Base-by-base conservation (phyloP, 139 green algal species). In the Chlamydomonas sphaeroides region DNA sequence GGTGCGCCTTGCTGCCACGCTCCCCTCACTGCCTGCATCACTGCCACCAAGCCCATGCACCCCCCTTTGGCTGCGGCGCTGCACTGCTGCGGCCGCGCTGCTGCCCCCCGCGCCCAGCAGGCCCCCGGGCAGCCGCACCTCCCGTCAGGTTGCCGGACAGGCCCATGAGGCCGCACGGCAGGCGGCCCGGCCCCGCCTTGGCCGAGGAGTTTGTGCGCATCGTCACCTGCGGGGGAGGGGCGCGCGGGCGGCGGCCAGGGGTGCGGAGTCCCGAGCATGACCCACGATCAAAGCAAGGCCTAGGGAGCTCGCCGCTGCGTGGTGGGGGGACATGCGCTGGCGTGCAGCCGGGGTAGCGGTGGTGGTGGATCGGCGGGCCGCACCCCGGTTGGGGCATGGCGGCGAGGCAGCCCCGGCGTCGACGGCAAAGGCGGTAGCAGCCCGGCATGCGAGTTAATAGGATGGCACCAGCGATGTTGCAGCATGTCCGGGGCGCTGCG, bases 61-160 rank as follows among this genome's bases (percentile, higher is more conserved):
- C 10, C 25, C 15, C 25, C 15, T 61, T 61, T 28, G 21, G 53
- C 4, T 4, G 28, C 18, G 4, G 21, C 18, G 20, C 25, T 18
- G 18, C 11, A 28, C 53, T 20, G 18, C 53, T 18, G 17, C 15
- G 11, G 53, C 4, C 15, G 3, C 35, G 11, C 39, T 49, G 14
- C 33, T 10, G 21, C 35, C 65, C 30, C 10, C 33, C 23, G 33
- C 15, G 30, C 33, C 65, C 33, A 8, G 7, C 35, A 11, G 30
- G 28, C 3, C 65, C 33, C 38, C 25, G 33, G n/a, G n/a, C 66
- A 4, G 21, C 38, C 1, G 3, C 2, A 59, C 23, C 42, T 73
- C 75, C 42, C 39, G 75, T 82, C 7, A 82, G 75, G 62, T 82
- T 82, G n/a, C 75, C 75, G 3, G 23, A 28, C 41, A 82, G 3